Base-by-base conservation (phyloP, 2,329 filamentous ascomycete species). In the Neoscytalidium dimidiatum region DNA sequence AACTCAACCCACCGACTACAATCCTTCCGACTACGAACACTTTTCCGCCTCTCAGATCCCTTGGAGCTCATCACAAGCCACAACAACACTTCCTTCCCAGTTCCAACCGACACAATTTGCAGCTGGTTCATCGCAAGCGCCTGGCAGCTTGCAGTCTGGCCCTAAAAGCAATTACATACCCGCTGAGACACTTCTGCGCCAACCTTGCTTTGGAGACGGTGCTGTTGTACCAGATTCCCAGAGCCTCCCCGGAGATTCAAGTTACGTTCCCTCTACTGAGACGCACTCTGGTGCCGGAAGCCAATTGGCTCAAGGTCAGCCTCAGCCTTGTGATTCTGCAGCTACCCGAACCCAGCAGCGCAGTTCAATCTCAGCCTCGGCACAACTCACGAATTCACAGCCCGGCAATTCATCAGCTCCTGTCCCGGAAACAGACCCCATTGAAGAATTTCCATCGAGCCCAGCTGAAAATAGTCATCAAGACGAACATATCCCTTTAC, bases 221-320 rank as follows among this genome's bases (percentile, higher is more conserved):
- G 69, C 71, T 26, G 61, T 75, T 7, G 69, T 76, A 2, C 69
- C 66, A 33, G 73, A 75, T 31, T 75, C 74, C 3, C 72, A 75
- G 57, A 41, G 70, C 67, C 57, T 71, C 69, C 28, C 17, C 17
- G 11, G 66, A 48, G 26, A 63, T 49, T 60, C 44, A 4, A 75
- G 68, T 66, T 75, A 72, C 51, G 53, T 71, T 13, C 67, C 69
- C 0, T 61, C 69, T 0, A 73, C 72, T n/a, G 73, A 75, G 46
- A 33, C 56, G 11, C 26, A 19, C 14, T 60, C 56, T 14, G 56
- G 41, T 46, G 38, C 38, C 13, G 38, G 33, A n/a, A 60, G 56
- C 41, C 56, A 60, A 26, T 23, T 31, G 28, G n/a, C 11, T 4
- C 26, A 33, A 13, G 43, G 26, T 11, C 56, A 49, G 41, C 14